A percentile compares a stretch with the other conserved stretches of the same genome.
These are phyloP conservation scores for Debaryomycetaceae sp. DNA, from an alignment of 1,139 yeast species.

Conservation along the genomic window DNA sequence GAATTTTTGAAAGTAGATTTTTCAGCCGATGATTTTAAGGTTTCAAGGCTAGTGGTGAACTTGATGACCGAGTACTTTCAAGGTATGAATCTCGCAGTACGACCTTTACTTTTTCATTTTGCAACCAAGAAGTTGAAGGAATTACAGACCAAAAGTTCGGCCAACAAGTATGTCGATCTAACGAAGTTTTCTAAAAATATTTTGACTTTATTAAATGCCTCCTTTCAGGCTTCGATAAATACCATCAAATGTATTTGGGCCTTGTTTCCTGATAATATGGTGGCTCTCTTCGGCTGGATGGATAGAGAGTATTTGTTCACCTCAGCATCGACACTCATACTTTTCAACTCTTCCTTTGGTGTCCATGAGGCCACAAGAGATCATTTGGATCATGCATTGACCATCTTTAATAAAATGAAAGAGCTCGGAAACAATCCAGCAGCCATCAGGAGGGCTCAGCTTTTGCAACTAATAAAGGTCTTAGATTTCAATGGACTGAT, in stretches of 20 bases:
- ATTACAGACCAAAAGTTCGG: slow-evolving; percentile 37
- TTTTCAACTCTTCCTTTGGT: slow-evolving; percentile 80
- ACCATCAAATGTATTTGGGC: slow-evolving; percentile 75
- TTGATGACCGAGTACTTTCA: slow-evolving; percentile 84
- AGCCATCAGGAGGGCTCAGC: slow-evolving; percentile 67
- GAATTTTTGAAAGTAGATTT: slow-evolving; percentile 64
- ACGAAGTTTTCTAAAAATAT: slow-evolving; percentile 67
- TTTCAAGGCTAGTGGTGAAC: slow-evolving; percentile 69
- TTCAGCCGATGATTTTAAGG: slow-evolving; percentile 49
- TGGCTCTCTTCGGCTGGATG: slow-evolving; percentile 84
- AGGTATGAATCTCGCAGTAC: slow-evolving; percentile 77
- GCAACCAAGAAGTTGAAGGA: slow-evolving; percentile 65
- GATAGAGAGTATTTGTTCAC: slow-evolving; percentile 83
- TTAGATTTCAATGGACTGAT: slow-evolving; percentile 68
- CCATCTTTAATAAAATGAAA: slow-evolving; percentile 70
- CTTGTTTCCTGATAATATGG: slow-evolving; percentile 69
- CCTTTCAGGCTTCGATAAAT: slow-evolving; percentile 80
- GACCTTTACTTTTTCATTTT: slow-evolving; percentile 78
- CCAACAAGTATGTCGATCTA: slow-evolving; percentile 60
- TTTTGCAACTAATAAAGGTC: slow-evolving; percentile 59
- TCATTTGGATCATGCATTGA: slow-evolving; percentile 71
- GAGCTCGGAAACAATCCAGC: slow-evolving; percentile 77
- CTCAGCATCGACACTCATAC: slow-evolving; percentile 70
- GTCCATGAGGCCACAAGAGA: slow-evolving; percentile 72
- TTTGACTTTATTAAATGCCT: slow-evolving; percentile 67